phyloP scores from a whole-genome alignment of 306 rosid genomes.

The Begonia masoniana region DNA sequence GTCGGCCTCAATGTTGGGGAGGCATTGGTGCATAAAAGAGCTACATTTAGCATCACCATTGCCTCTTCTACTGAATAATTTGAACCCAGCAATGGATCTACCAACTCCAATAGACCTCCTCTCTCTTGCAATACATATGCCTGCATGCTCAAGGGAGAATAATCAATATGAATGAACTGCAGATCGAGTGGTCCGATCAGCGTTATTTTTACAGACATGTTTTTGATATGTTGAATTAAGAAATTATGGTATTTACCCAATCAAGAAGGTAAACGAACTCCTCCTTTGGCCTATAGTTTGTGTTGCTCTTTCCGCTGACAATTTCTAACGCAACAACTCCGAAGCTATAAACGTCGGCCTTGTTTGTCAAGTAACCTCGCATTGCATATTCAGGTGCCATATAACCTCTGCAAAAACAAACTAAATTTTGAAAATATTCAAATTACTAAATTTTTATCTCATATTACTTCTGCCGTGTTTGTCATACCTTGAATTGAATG shows the following conservation, averaged over 20 bases:
- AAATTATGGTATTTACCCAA: slow-evolving; percentile 39
- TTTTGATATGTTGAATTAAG: not conserved
- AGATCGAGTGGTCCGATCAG: not conserved
- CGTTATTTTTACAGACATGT: not conserved
- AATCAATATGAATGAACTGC: not conserved
- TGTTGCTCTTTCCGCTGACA: slow-evolving; percentile 87
- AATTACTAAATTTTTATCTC: no score
- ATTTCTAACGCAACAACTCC: slow-evolving; percentile 86
- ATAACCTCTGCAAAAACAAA: slow-evolving; percentile 54
- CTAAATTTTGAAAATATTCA: not conserved
- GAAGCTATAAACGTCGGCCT: slow-evolving; percentile 88
- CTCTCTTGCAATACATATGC: slow-evolving; percentile 91
- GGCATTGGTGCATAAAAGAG: slow-evolving; percentile 84
- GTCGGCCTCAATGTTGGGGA: slow-evolving; percentile 83
- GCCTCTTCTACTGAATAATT: slow-evolving; percentile 59
- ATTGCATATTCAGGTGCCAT: slow-evolving; percentile 98
- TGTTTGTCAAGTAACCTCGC: slow-evolving; percentile 77
- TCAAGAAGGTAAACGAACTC: slow-evolving; percentile 91
- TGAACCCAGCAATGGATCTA: slow-evolving; percentile 80
- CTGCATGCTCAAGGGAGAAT: slow-evolving; percentile 18
- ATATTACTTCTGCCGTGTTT: no score
- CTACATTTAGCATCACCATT: slow-evolving; percentile 72
- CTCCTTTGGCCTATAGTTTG: slow-evolving; percentile 73
- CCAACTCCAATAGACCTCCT: slow-evolving; percentile 68
- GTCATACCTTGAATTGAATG: no score